A percentile compares a stretch with the other conserved stretches of the same genome.
Evolutionary conservation across 2,329 filamentous ascomycete genomes (phyloP).

Genomic region (Penicillium sp.): DNA sequence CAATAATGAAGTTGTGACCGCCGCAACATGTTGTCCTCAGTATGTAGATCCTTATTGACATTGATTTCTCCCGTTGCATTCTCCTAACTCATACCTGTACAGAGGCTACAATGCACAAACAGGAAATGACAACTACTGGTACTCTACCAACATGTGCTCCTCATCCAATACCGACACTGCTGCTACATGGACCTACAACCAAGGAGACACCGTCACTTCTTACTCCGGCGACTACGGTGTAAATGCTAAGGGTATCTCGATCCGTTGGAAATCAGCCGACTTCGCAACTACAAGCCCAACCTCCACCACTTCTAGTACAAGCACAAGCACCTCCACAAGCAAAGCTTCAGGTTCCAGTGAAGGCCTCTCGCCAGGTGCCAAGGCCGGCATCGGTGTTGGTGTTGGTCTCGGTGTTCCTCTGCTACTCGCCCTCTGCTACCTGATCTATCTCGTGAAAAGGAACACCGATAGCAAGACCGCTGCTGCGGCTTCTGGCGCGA

Average conservation of each 20-base stretch:
- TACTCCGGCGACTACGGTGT: neutral
- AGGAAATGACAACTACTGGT: neutral
- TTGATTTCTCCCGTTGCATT: neutral
- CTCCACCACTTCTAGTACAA: neutral
- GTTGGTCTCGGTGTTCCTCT: neutral
- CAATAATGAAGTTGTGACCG: neutral
- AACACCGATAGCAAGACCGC: neutral
- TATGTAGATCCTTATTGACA: neutral
- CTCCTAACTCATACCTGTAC: neutral
- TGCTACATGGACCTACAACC: neutral
- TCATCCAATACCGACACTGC: neutral
- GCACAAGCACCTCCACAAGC: neutral
- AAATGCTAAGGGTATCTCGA: constrained; percentile 9
- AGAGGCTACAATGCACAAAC: constrained; percentile 9
- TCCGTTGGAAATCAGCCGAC: constrained; percentile 12
- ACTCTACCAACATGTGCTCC: neutral
- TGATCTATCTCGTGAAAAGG: neutral
- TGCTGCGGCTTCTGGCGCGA: neutral
- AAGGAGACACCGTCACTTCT: neutral
- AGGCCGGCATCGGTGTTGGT: constrained; percentile 1
- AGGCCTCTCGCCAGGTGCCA: neutral
- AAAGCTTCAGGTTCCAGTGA: neutral
- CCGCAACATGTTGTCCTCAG: constrained; percentile 9
- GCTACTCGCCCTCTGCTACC: neutral
- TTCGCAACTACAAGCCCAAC: neutral